Evolutionary conservation across 495 filamentous ascomycete species (phyloP), one percentile per base, ranked within the genome.

Genomic region (Letharia lupina): DNA sequence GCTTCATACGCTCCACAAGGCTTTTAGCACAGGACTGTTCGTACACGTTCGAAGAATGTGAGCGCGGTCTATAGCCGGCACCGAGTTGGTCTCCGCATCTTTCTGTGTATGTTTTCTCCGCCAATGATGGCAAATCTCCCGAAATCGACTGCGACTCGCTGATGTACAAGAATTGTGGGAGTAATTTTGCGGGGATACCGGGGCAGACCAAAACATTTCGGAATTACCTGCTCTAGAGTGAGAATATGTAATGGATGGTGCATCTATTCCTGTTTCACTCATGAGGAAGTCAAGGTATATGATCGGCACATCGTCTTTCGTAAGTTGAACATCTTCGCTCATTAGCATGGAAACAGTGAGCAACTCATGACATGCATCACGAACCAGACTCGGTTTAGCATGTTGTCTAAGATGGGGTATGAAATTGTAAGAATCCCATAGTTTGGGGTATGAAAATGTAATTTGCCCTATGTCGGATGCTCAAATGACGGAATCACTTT

Each of bases 281-380:
- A 77, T 39, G 18, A 71, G 67, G 54, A 77, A 74, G 64, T 78
- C 76, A 45, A 77, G 76, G 59, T 74, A 78, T 15, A 76, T 75
- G 28, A 77, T 72, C 16, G 76, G 73, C 18, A 74, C 68, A 60
- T 69, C 65, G 58, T 77, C 76, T 67, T 66, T 69, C 2, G 76
- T 77, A 16, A 78, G 57, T 65, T 78, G 76, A 18, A 77, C 74
- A 68, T 78, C 76, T 72, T 33, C 4, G 12, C 48, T 41, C 4
- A 2, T 64, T 50, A 56, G 62, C 31, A 67, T 20, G 23, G 1
- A 37, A 37, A 40, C 44, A 45, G 20, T 35, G 40, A 33, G 12
- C 45, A 66, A 54, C 28, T 71, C n/a, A 23, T 50, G 18, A 18
- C 4, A 23, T 18, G 3, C 9, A 28, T 18, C 28, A 50, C 47